phyloP scores from a whole-genome alignment of 2,329 filamentous ascomycete genomes.

The Arthrobotrys iridis region DNA sequence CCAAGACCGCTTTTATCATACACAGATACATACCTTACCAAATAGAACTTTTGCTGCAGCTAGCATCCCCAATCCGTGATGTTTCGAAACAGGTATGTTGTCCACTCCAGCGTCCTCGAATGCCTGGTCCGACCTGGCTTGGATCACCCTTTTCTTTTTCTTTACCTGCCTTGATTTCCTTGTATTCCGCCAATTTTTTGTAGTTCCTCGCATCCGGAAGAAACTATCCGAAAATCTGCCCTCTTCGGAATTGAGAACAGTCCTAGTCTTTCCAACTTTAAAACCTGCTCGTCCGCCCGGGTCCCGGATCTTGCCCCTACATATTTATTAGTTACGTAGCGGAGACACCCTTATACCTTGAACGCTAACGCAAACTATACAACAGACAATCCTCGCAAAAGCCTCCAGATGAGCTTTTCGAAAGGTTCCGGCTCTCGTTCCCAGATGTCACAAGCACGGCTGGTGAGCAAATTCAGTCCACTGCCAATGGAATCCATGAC shows the following conservation, averaged over 20 bases:
- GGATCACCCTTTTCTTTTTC: background rate
- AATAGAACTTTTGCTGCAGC: too few species aligned
- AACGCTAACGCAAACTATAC: background rate
- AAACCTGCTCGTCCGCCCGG: background rate
- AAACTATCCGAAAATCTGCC: background rate
- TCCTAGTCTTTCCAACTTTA: background rate
- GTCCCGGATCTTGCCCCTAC: too few species aligned
- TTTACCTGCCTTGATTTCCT: constrained; percentile 1
- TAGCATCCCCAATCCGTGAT: constrained; percentile 15
- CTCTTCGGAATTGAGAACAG: background rate
- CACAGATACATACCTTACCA: background rate
- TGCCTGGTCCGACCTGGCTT: background rate
- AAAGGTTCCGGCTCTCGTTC: constrained; percentile 58
- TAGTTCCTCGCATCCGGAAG: background rate
- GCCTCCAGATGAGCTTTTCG: constrained; percentile 58
- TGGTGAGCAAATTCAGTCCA: constrained; percentile 34
- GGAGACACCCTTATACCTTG: background rate
- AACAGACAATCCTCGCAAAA: constrained; percentile 58
- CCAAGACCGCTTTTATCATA: background rate
- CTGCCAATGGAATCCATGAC: constrained; percentile 41
- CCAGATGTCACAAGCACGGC: constrained; percentile 56
- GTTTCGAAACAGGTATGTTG: constrained; percentile 51
- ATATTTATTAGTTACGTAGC: too few species aligned
- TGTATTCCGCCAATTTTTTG: background rate
- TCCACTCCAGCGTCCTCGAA: background rate